phyloP scores from a whole-genome alignment of 768 basidiomycete species.

The Suillus placidus region DNA sequence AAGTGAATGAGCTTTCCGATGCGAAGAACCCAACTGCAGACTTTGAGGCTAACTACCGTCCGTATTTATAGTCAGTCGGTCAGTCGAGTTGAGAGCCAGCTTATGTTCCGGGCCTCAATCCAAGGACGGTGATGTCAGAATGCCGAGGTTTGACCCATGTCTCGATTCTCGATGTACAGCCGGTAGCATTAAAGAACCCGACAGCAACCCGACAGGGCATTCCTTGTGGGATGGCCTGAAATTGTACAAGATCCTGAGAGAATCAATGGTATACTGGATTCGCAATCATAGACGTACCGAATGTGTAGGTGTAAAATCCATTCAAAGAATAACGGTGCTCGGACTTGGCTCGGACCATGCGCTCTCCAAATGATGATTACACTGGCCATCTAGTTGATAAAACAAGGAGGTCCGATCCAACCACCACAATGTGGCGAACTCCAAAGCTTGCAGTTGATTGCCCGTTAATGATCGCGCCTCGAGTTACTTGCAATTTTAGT shows the following conservation, averaged over 20 bases:
- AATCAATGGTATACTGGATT: conserved; percentile 1
- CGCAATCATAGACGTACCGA: not conserved
- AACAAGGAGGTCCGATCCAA: not conserved
- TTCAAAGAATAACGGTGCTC: not conserved
- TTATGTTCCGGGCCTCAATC: not conserved
- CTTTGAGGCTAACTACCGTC: not conserved
- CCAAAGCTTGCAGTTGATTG: not conserved
- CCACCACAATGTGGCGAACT: not conserved
- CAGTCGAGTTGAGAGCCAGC: not conserved
- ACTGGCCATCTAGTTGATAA: not conserved
- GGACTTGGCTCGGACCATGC: not conserved
- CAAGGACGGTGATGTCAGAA: conserved; percentile 3
- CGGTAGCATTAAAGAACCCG: not conserved
- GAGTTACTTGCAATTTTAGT: not conserved
- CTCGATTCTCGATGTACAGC: not conserved
- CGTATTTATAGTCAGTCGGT: not conserved
- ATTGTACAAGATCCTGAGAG: not conserved
- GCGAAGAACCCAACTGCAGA: not conserved
- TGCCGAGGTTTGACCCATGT: not conserved
- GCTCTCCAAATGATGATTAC: not conserved
- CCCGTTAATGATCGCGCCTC: not conserved
- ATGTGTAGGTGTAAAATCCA: not conserved
- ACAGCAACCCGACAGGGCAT: not conserved
- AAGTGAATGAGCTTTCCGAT: not conserved
- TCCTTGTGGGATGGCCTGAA: conserved; percentile 1